Base-by-base conservation (phyloP, 2,329 filamentous ascomycete species). In the Cryphonectria carpinicola region DNA sequence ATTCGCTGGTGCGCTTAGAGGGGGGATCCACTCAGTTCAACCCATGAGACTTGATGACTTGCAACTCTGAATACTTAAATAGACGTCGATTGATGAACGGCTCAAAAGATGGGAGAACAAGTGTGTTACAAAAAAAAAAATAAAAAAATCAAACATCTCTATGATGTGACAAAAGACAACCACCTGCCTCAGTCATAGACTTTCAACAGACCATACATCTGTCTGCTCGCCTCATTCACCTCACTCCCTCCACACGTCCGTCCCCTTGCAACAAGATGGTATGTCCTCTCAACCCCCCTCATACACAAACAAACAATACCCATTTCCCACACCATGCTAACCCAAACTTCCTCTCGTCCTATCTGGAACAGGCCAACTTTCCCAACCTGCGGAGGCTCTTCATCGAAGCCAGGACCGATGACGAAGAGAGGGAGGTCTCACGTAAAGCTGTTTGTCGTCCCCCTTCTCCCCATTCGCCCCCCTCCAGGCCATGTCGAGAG, bases 341-440 rank as follows among this genome's bases (percentile, higher is more conserved):
- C 28, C 4, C 43, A 37, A 49, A 22, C 46, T 6, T 1, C 8
- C 19, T 49, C 41, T 35, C 5, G 6, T 41, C 41, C 11, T n/a
- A 19, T 52, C 13, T 22, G 25, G 17, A 1, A 11, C 65, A 72
- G 72, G 70, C 72, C 56, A 73, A 74, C 66, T 71, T 74, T 49
- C 61, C 70, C 56, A 74, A 73, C 71, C 75, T 66, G 7, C 70
- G 72, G 13, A 32, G 37, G n/a, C 46, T 66, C 28, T 74, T 73
- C 61, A 68, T 65, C 66, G 70, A 73, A 28, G 39, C 49, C 41
- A 61, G 73, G 49, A 70, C 69, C 17, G 56, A 72, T n/a, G 65
- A 71, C n/a, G 65, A 70, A 80, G 96, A 98, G 81, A 93, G 96
- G 80, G 93, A 94, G 72, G 96, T 98, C 75, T 98, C 96, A 19